Percentiles rank a stretch among this genome's conserved stretches.
These are phyloP conservation scores for Sphagnum tenellum DNA, from an alignment of 225 moss, liverwort and hornwort genomes.

Conservation along the genomic window DNA sequence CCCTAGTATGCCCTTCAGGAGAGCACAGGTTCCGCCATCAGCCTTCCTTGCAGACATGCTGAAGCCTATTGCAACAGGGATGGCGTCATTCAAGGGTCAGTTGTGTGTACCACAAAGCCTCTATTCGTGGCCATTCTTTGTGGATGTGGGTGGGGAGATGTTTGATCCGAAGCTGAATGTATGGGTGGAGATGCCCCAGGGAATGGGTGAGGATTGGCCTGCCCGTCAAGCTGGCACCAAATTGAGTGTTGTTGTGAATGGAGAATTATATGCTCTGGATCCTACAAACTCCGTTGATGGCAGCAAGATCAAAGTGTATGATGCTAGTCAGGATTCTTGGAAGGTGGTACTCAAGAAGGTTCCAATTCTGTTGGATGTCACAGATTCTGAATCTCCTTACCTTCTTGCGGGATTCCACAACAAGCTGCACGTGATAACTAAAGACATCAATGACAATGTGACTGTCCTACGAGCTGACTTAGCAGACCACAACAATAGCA, in stretches of 20 bases:
- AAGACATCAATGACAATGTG: conserved; percentile 77
- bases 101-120: conserved; percentile 90
- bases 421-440: conserved; percentile 90
- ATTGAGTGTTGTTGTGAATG: conserved; percentile 84
- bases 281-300: conserved; percentile 95
- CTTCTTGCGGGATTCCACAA: conserved; percentile 80
- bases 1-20: conserved; percentile 87
- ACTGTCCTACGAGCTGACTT: conserved; percentile 79
- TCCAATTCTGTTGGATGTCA: conserved; percentile 80
- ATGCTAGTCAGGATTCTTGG: conserved; percentile 88
- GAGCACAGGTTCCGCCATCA: conserved; percentile 82
- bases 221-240: conserved; percentile 98
- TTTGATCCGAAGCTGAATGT: conserved; percentile 64
- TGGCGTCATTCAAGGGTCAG: conserved; percentile 82
- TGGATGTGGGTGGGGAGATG: conserved; percentile 94
- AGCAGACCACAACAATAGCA: conserved; percentile 25
- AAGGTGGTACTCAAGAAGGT: conserved; percentile 89
- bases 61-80: conserved; percentile 97
- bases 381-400: conserved; percentile 91
- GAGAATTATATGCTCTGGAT: conserved; percentile 83
- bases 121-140: conserved; percentile 98
- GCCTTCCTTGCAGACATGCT: conserved; percentile 92
- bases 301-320: conserved; percentile 96
- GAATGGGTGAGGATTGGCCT: conserved; percentile 99
- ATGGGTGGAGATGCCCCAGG: conserved; percentile 90